These are phyloP conservation scores for Aspergillus fumigatiaffinis DNA, from an alignment of 2,329 filamentous ascomycete species.

Conservation along the genomic window DNA sequence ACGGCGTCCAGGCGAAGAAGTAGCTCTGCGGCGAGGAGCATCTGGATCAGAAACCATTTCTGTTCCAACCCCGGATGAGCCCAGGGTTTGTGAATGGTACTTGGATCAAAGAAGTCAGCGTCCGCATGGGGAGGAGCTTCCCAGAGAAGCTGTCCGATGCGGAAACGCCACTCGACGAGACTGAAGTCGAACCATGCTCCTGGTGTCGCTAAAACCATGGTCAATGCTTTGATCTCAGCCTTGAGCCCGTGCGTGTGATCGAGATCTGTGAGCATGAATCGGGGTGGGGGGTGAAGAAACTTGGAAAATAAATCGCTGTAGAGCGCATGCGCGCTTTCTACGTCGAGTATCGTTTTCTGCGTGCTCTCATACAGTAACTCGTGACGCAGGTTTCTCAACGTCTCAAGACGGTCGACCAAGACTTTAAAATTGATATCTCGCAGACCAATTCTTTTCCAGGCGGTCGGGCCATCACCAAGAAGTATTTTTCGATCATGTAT, in stretches of 20 bases:
- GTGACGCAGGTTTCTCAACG: conserved; percentile 31
- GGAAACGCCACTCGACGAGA: conserved; percentile 43
- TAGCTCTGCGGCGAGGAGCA: conserved; percentile 53
- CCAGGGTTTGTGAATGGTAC: conserved; percentile 19
- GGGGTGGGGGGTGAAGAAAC: conserved; percentile 36
- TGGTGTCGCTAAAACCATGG: conserved; percentile 39
- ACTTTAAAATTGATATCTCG: conserved; percentile 32
- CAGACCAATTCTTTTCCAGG: conserved; percentile 42
- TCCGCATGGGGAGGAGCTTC: conserved; percentile 33
- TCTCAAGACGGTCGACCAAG: conserved; percentile 33
- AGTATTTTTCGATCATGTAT: conserved; percentile 34
- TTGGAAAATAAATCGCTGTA: conserved; percentile 34
- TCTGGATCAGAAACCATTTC: conserved; percentile 53
- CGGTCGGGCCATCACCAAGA: conserved; percentile 34
- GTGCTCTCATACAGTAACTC: conserved; percentile 29
- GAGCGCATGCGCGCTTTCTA: conserved; percentile 29
- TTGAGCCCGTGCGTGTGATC: conserved; percentile 35
- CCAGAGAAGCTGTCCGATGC: conserved; percentile 45
- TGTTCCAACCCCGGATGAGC: conserved; percentile 37
- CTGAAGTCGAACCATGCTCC: conserved; percentile 49
- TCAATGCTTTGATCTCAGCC: conserved; percentile 44
- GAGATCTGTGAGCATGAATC: conserved; percentile 18
- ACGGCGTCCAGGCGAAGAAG: conserved; percentile 51
- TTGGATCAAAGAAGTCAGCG: conserved; percentile 26
- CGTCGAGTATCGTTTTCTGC: conserved; percentile 34